A percentile compares a stretch with the other conserved stretches of the same genome.
phyloP scores from a whole-genome alignment of 2,329 filamentous ascomycete species.

The Ramularia endophylla region DNA sequence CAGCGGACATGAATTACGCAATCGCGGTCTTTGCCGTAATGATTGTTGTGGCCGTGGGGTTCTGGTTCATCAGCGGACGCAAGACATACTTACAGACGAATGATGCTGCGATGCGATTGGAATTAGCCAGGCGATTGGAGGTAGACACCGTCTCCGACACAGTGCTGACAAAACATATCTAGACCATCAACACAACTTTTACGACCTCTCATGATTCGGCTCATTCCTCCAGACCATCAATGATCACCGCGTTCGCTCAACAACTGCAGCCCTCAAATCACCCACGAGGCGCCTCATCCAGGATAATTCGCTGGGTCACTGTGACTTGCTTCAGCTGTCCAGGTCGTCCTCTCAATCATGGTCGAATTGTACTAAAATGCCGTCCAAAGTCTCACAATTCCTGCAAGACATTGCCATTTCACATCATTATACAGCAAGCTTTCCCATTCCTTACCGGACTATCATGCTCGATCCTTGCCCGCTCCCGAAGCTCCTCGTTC shows the following conservation, averaged over 20 bases:
- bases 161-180: background rate
- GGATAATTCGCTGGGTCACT: background rate
- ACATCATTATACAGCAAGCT: background rate
- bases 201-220: background rate
- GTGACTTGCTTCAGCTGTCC: too few species aligned
- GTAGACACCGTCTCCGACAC: background rate
- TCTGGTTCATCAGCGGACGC: conserved; percentile 47
- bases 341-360: background rate
- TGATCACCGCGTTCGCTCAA: background rate
- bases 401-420: background rate
- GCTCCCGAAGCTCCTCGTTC: background rate
- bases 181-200: background rate
- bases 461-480: background rate
- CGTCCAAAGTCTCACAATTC: background rate
- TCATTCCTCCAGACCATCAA: background rate
- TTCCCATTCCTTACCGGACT: background rate
- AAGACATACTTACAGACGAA: conserved; percentile 29
- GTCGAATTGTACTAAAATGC: background rate
- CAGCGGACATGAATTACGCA: conserved; percentile 53
- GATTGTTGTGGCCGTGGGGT: conserved; percentile 45
- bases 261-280: background rate
- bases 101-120: conserved; percentile 19
- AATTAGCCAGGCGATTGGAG: conserved; percentile 15
- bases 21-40: conserved; percentile 53
- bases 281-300: background rate